Conservation (phyloP, 2,329 filamentous ascomycete species). For the Pseudomassariella vexata region DNA sequence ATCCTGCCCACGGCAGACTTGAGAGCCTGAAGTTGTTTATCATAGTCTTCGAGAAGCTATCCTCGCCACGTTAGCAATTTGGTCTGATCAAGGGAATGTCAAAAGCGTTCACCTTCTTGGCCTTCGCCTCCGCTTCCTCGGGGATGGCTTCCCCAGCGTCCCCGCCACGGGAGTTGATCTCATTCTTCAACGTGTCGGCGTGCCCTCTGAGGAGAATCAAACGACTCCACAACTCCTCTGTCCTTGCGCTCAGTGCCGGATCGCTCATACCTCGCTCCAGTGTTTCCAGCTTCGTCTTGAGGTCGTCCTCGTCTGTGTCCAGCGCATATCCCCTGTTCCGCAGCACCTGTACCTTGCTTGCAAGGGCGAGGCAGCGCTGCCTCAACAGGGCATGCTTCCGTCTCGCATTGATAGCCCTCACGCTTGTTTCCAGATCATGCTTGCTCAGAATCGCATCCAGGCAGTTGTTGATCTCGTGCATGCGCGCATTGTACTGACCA, state of each 20-base stretch:
- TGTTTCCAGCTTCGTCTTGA: conserved; percentile 64
- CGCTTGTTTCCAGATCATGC: conserved; percentile 71
- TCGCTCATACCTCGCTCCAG: conserved; percentile 68
- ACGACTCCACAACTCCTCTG: conserved; percentile 82
- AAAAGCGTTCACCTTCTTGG: conserved; percentile 59
- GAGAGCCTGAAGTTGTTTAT: conserved; percentile 72
- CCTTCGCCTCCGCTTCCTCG: conserved; percentile 64
- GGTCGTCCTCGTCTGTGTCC: conserved; percentile 71
- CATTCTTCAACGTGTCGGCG: conserved; percentile 64
- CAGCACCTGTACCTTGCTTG: conserved; percentile 74
- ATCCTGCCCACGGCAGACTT: conserved; percentile 65
- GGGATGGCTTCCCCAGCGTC: conserved; percentile 54
- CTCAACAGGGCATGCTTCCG: conserved; percentile 68
- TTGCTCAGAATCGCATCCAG: conserved; percentile 67
- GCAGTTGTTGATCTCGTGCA: conserved; percentile 75
- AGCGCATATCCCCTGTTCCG: conserved; percentile 77
- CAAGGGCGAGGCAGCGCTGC: conserved; percentile 67
- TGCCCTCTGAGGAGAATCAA: conserved; percentile 70
- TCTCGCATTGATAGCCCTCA: conserved; percentile 66
- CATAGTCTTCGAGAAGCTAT: conserved; percentile 74
- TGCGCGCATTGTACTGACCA: conserved; percentile 60
- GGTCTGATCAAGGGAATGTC: background rate
- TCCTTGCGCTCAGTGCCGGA: conserved; percentile 66
- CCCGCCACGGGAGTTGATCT: conserved; percentile 63
- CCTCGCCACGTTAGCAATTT: conserved; percentile 10